Base-by-base conservation (phyloP, 257 asterid genomes). In the Penstemon newberryi region DNA sequence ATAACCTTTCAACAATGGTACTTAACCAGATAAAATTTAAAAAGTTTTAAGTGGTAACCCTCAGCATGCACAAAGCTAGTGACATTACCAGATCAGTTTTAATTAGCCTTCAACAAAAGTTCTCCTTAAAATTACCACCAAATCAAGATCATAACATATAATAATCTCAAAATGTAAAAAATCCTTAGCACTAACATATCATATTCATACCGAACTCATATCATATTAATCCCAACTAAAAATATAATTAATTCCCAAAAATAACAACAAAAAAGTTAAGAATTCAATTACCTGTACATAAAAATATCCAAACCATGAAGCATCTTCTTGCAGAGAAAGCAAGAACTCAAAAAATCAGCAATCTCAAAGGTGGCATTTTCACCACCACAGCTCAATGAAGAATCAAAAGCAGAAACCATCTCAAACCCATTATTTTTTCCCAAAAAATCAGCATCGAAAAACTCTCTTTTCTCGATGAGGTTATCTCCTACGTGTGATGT, bases 261-360 rank as follows among this genome's bases (percentile, higher is more conserved):
- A 36, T 4, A 38, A 43, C n/a, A 0, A 42, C 13, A 51, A 11
- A 70, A 13, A 64, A 10, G 0, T 44, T 11, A 49, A 67, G 9
- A 63, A 8, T 53, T 1, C 33, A 25, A 25, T 49, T 82, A 88
- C 97, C 95, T 91, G 86, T 91, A 91, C 91, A 91, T 91, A 74
- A 85, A 91, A 75, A 91, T 90, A 76, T 91, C 96, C 89, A 91
- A 69, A 11, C 97, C 97, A 46, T 91, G 84, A 71, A 91, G 97
- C 86, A 66, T 69, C 83, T 91, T 91, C 80, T 79, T 63, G 81
- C 96, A 91, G 42, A 86, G 88, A 79, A 80, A 84, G 84, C 97
- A 90, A 37, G 90, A 83, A 64, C 70, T 79, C 57, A 90, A 80
- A 84, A 86, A 90, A 82, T 76, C 87, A 13, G 81, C 76, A 37